Evolutionary conservation across 257 asterid species (phyloP), one percentile per base, ranked within the genome.

Genomic region (Parsonsia alboflavescens): DNA sequence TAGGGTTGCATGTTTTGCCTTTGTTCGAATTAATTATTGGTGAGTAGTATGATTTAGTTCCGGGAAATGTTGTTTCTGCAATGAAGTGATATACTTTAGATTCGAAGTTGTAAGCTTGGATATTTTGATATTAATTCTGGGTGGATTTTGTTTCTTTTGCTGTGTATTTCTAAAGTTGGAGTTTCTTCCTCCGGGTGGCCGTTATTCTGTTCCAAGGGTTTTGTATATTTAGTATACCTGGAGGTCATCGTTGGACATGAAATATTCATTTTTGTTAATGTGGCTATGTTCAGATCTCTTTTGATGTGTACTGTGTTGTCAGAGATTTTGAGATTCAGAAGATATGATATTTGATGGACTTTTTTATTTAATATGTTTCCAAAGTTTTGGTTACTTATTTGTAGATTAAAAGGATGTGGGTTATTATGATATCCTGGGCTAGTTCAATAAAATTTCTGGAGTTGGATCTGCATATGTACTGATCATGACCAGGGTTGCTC

Each of bases 401-500:
- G 48, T 76, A 71, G 76, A 74, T 70, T 75, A 73, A 80, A 82
- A 77, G 84, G 63, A 79, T 84, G 85, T 72, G 61, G 78, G 58
- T 61, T 81, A 71, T 61, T 71, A 68, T 74, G 75, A 74, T 82
- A 77, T 75, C 66, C 78, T 73, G 79, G 74, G 66, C 64, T 86
- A 66, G 54, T 75, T 79, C 80, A 44, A 76, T 72, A 78, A 66
- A 70, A 76, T 75, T 71, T 79, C 64, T 17, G 36, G 65, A 45
- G 4, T 76, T 80, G 82, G 86, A 76, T 68, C 82, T 71, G 75
- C 83, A 75, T 63, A 70, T 82, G 84, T 67, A 73, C 79, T 88
- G 93, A 90, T 85, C 91, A 95, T 92, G 98, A 92, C 96, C 87
- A 89, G 91, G 82, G 88, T 85, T 64, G 90, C 80, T 80, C 88